Conservation (phyloP, 768 basidiomycete genomes). For the Hericium rajendrae region DNA sequence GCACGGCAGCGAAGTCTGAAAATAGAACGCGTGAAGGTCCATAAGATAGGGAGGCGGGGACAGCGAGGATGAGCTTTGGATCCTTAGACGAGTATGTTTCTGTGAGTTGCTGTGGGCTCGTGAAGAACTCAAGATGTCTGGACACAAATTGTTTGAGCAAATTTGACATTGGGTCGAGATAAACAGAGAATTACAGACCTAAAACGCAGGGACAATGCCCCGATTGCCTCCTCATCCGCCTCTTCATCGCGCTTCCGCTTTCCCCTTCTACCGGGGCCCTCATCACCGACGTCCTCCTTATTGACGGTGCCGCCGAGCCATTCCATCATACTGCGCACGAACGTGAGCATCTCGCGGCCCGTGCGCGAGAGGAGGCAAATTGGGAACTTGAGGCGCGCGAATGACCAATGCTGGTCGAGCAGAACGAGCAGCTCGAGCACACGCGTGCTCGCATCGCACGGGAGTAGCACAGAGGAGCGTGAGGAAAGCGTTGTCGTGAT, state of each 20-base stretch:
- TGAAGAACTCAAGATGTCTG: slow-evolving; percentile 90
- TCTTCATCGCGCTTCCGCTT: slow-evolving; percentile 34
- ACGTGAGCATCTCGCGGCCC: slow-evolving; percentile 86
- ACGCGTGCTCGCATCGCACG: slow-evolving; percentile 91
- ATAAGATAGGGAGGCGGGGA: slow-evolving; percentile 87
- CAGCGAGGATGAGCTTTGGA: slow-evolving; percentile 89
- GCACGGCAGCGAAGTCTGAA: slow-evolving; percentile 71
- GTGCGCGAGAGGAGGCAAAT: slow-evolving; percentile 91
- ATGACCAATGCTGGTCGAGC: slow-evolving; percentile 96
- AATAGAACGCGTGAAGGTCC: slow-evolving; percentile 86
- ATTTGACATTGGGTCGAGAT: neutral
- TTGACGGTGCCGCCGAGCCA: slow-evolving; percentile 96
- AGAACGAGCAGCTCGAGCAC: slow-evolving; percentile 91
- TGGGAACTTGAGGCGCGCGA: slow-evolving; percentile 71
- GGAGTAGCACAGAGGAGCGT: slow-evolving; percentile 76
- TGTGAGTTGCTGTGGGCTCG: slow-evolving; percentile 69
- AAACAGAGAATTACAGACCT: slow-evolving; percentile 39
- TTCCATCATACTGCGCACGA: slow-evolving; percentile 96
- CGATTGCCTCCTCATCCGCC: slow-evolving; percentile 70
- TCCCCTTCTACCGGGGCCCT: slow-evolving; percentile 33
- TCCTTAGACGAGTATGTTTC: slow-evolving; percentile 78
- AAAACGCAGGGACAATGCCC: slow-evolving; percentile 83
- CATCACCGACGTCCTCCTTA: slow-evolving; percentile 85
- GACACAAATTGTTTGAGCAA: neutral
- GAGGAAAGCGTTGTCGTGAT: slow-evolving; percentile 80